Base-by-base conservation (phyloP, 2,329 filamentous ascomycete genomes). In the Apiospora rasikravindrae region DNA sequence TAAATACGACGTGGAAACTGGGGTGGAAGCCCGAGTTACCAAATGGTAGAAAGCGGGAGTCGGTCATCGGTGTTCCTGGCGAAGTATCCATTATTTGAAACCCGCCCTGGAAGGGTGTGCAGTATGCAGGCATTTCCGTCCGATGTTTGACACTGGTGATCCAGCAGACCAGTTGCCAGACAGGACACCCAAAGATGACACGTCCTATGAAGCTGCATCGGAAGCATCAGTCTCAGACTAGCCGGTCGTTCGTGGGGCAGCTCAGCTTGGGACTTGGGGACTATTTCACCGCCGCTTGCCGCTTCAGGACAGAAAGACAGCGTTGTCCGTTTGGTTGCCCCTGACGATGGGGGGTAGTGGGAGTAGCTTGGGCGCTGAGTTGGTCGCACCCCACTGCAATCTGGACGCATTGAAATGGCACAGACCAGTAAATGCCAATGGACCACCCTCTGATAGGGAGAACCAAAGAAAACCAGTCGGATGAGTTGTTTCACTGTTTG, bases 271-370 rank as follows among this genome's bases (percentile, higher is more conserved):
- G n/a, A n/a, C n/a, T n/a, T n/a, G n/a, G 53, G 19, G 4, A 64
- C 33, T 64, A 64, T n/a, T 22, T n/a, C 57, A 64, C 57, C 57
- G 57, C 57, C 57, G 57, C 57, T 64, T 64, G 57, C 57, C 57
- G 57, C 57, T 64, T 64, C 7, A 61, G 53, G 53, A 11, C 53
- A 61, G 22, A 16, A 33, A 11, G 45, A 7, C 33, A 64, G 57
- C 19, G 57, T 33, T 40, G 57, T 64, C n/a, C 19, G 13, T 64
- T 64, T 53, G 70, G 79, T 80, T 80, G 79, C 79, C 81, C 81
- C 80, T 76, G 81, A 80, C 81, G 82, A 78, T 74, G 67, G 57
- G 67, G 67, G 51, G 44, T 53, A 64, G 57, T 40, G 57, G 57
- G 57, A 64, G 57, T 64, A 64, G 33, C 8, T 19, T 10, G 57